These are phyloP conservation scores for Nakaseomyces uthaithaninus DNA, from an alignment of 1,139 yeast genomes.

Conservation along the genomic window DNA sequence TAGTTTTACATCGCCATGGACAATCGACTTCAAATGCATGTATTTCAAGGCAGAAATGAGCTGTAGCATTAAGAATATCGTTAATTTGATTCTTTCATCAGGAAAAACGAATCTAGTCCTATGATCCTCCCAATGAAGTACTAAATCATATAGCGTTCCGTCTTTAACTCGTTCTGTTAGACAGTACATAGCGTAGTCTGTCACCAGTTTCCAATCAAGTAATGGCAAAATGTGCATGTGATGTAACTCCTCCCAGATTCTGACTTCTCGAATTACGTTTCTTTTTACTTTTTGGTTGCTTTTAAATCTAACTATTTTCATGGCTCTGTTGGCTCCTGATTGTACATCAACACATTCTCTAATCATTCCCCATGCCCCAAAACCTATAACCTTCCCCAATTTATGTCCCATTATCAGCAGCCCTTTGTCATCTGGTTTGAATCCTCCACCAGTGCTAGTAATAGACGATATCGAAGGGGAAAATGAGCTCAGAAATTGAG, in stretches of 20 bases:
- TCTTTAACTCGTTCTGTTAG: slow-evolving; percentile 64
- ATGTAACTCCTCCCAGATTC: slow-evolving; percentile 61
- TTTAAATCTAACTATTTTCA: slow-evolving; percentile 61
- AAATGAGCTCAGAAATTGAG: slow-evolving; percentile 34
- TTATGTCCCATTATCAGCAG: slow-evolving; percentile 51
- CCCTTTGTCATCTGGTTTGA: slow-evolving; percentile 48
- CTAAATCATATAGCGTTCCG: slow-evolving; percentile 77
- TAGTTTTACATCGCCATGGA: slow-evolving; percentile 83
- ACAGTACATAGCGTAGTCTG: slow-evolving; percentile 59
- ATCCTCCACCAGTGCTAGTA: slow-evolving; percentile 9
- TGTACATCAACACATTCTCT: slow-evolving; percentile 50
- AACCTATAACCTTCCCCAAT: slow-evolving; percentile 73
- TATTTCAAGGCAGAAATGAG: slow-evolving; percentile 56
- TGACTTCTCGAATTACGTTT: slow-evolving; percentile 62
- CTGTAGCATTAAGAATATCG: slow-evolving; percentile 36
- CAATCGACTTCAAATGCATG: slow-evolving; percentile 65
- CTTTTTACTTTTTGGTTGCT: slow-evolving; percentile 37
- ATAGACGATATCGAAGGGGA: slow-evolving; percentile 29
- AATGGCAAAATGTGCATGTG: slow-evolving; percentile 63
- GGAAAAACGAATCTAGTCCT: slow-evolving; percentile 26
- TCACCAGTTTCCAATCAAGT: slow-evolving; percentile 48
- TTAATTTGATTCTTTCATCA: slow-evolving; percentile 35
- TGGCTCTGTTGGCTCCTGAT: slow-evolving; percentile 50
- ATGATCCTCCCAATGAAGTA: slow-evolving; percentile 56
- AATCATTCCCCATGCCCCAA: slow-evolving; percentile 91